Evolutionary conservation across 495 filamentous ascomycete species (phyloP).

Genomic region (Pyrenula massariospora): DNA sequence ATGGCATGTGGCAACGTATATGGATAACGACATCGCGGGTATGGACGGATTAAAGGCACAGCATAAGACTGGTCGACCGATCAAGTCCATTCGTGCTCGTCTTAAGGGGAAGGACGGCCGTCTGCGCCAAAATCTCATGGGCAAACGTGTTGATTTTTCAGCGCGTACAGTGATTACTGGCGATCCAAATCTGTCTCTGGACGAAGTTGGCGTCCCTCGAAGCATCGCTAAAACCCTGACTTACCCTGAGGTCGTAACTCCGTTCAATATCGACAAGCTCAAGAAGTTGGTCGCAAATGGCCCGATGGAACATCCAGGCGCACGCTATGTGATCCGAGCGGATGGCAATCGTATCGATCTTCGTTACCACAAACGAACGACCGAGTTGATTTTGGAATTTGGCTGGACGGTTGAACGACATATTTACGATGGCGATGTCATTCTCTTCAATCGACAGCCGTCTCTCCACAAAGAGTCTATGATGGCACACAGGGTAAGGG

Average conservation of each 20-base stretch:
- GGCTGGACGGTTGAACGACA: slow-evolving; percentile 98
- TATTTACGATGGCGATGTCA: slow-evolving; percentile 87
- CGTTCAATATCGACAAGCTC: slow-evolving; percentile 91
- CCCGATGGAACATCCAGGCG: slow-evolving; percentile 87
- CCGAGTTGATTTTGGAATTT: slow-evolving; percentile 73
- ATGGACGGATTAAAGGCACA: slow-evolving; percentile 68
- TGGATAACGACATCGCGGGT: slow-evolving; percentile 98
- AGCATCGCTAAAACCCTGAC: slow-evolving; percentile 84
- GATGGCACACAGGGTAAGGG: slow-evolving; percentile 96
- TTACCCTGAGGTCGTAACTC: slow-evolving; percentile 94
- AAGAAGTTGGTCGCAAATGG: slow-evolving; percentile 83
- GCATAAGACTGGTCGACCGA: slow-evolving; percentile 89
- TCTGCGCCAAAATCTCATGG: slow-evolving; percentile 96
- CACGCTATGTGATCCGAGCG: slow-evolving; percentile 85
- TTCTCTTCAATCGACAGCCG: slow-evolving; percentile 98
- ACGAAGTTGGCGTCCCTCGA: slow-evolving; percentile 89
- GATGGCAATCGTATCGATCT: slow-evolving; percentile 91
- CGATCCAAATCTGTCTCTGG: slow-evolving; percentile 89
- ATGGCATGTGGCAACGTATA: slow-evolving; percentile 96
- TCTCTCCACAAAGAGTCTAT: slow-evolving; percentile 99
- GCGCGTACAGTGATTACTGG: slow-evolving; percentile 98
- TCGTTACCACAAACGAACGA: slow-evolving; percentile 76
- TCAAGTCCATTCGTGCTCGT: slow-evolving; percentile 92
- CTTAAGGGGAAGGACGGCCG: slow-evolving; percentile 98
- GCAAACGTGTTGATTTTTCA: slow-evolving; percentile 98